Evolutionary conservation across 2,329 filamentous ascomycete species (phyloP), one percentile per base, ranked within the genome.

Genomic region (Aspergillus fumigatiaffinis): DNA sequence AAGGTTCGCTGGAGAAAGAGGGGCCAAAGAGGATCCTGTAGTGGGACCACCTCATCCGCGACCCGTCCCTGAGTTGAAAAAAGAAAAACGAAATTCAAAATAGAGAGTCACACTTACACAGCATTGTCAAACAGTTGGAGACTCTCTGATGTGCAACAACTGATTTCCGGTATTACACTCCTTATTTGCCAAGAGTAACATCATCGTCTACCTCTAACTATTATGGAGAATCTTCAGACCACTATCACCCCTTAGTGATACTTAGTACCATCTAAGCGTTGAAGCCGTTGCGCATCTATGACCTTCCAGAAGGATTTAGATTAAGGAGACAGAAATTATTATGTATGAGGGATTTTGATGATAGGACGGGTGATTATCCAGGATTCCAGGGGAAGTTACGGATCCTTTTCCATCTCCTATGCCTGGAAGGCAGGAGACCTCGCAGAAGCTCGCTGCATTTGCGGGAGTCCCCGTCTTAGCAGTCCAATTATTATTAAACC

Each of bases 261-360:
- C 50, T 12, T 47, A 26, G 44, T 47, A 5, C 5, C 21, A 41
- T 26, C 55, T 60, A 60, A 56, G 51, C 51, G 51, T 52, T 47
- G 41, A 58, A 50, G 38, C 62, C 59, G 60, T 58, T 51, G 46
- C 26, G 21, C 60, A 63, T 60, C 57, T 50, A 42, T 48, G 51
- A 51, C 23, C 32, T 65, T 66, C 64, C 55, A 65, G 64, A 67
- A 66, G 63, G 57, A 65, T 60, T 55, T 53, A 60, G 57, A 56
- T 52, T 60, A 58, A 56, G 52, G 60, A 53, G 54, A 26, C 52
- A 42, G 29, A 55, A 48, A 42, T 38, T 29, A 26, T 7, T 49
- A 17, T 4, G 52, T 32, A 35, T 23, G 28, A 42, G 35, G 49
- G 20, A 42, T 57, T 38, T 25, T 48, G 44, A 47, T 6, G 20